Conservation (phyloP, 2,329 filamentous ascomycete genomes). For the Pseudofabraea citricarpa region DNA sequence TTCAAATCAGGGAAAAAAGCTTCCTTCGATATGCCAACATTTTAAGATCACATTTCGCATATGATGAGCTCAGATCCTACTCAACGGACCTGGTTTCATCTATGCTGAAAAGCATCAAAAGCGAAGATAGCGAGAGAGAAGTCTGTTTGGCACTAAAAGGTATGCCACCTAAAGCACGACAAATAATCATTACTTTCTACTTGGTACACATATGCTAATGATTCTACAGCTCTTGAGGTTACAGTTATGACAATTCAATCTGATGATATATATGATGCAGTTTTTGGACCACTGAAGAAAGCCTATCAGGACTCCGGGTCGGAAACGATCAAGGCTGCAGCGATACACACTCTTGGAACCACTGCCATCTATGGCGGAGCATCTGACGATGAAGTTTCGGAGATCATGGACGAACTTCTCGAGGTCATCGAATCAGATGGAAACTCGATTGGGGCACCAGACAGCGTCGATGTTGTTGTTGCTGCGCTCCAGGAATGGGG, state of each 20-base stretch:
- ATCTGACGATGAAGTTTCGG: conserved; percentile 53
- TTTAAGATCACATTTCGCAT: conserved; percentile 56
- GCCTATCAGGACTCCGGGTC: conserved; percentile 57
- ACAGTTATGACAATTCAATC: conserved; percentile 59
- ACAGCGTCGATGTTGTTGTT: conserved; percentile 55
- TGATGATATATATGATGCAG: conserved; percentile 54
- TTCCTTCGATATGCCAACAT: conserved; percentile 53
- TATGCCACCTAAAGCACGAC: too few species aligned
- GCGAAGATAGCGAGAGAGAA: conserved; percentile 58
- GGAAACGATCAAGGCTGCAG: conserved; percentile 52
- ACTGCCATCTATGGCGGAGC: conserved; percentile 63
- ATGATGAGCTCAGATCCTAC: conserved; percentile 50
- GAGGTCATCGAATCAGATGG: conserved; percentile 68
- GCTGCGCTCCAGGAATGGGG: conserved; percentile 68
- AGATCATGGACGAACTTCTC: conserved; percentile 61
- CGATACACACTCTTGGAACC: conserved; percentile 59
- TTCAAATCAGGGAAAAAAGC: conserved; percentile 56
- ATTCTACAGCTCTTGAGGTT: conserved; percentile 48
- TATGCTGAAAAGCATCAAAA: conserved; percentile 58
- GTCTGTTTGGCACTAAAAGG: conserved; percentile 56
- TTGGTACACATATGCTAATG: conserved; percentile 1
- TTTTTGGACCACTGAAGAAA: conserved; percentile 50
- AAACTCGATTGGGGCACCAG: conserved; percentile 54
- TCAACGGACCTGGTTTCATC: conserved; percentile 52
- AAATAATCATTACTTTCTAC: too few species aligned